Conservation (phyloP, 371 early-diverging fungal genomes). For the Saksenaea vasiformis region DNA sequence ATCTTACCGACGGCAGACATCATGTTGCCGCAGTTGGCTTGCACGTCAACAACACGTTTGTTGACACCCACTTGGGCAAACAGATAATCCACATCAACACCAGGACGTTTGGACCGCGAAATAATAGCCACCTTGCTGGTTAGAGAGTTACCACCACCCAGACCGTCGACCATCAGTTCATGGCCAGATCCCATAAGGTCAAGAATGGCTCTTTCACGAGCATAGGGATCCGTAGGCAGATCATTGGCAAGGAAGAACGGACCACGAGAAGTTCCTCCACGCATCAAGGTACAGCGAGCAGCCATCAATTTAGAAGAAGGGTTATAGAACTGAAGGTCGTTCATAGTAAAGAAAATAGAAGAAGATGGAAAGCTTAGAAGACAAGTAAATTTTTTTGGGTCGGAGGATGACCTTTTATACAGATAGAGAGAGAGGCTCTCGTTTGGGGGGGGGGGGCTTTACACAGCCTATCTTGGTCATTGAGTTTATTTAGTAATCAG, state of each 20-base stretch:
- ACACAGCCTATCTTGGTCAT: background rate
- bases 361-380: background rate
- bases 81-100: background rate
- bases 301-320: background rate
- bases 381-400: background rate
- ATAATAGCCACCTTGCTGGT: background rate
- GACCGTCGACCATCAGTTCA: background rate
- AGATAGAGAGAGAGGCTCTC: background rate
- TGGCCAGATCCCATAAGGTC: background rate
- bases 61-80: background rate
- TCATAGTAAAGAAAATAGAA: background rate
- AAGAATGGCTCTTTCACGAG: background rate
- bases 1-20: background rate
- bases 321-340: background rate
- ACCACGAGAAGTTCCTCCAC: background rate
- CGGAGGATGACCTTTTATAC: background rate
- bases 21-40: conserved; percentile 1
- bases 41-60: background rate
- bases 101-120: background rate
- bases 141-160: background rate
- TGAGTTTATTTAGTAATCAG: background rate
- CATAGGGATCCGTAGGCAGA: background rate
- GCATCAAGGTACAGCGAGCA: background rate
- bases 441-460: too few relatives aligned
- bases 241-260: background rate